phyloP scores from a whole-genome alignment of 148 eudicot species.

The Dianthus caryophyllus region DNA sequence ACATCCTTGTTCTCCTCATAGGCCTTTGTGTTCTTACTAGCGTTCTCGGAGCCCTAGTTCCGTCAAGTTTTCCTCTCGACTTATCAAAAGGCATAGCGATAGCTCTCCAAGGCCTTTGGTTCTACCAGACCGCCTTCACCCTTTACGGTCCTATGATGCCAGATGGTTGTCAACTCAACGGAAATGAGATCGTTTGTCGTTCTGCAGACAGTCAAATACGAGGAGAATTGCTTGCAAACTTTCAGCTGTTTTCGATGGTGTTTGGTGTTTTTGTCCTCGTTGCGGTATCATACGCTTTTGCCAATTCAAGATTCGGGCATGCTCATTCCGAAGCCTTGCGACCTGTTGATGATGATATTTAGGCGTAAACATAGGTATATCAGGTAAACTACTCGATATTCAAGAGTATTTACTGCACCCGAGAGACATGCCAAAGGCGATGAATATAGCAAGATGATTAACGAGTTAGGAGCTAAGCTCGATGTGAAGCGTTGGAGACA shows the following conservation, averaged over 20 bases:
- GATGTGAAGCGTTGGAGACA: not conserved
- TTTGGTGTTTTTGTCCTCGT: constrained; percentile 40
- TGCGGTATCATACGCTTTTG: constrained; percentile 41
- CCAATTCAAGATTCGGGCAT: constrained; percentile 36
- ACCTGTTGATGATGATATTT: constrained; percentile 20
- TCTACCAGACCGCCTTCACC: constrained; percentile 87
- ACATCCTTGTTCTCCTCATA: constrained; percentile 68
- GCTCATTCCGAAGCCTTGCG: constrained; percentile 17
- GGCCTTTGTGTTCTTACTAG: constrained; percentile 56
- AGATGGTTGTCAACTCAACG: constrained; percentile 55
- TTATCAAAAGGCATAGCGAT: constrained; percentile 61
- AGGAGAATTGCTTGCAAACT: constrained; percentile 76
- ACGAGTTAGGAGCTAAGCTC: constrained; percentile 4
- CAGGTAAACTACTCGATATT: not conserved
- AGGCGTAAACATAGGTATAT: constrained; percentile 12
- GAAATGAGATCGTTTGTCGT: constrained; percentile 42
- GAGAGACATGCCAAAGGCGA: not conserved
- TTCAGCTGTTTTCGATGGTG: constrained; percentile 64
- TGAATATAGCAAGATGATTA: not conserved
- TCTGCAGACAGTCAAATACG: constrained; percentile 39
- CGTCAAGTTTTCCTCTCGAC: constrained; percentile 74
- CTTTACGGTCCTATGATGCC: constrained; percentile 96
- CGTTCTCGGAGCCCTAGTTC: constrained; percentile 59
- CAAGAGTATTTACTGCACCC: not conserved
- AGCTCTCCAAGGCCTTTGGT: constrained; percentile 93